Base-by-base conservation (phyloP, 345 rosid genomes). In the Populus pruinosa region DNA sequence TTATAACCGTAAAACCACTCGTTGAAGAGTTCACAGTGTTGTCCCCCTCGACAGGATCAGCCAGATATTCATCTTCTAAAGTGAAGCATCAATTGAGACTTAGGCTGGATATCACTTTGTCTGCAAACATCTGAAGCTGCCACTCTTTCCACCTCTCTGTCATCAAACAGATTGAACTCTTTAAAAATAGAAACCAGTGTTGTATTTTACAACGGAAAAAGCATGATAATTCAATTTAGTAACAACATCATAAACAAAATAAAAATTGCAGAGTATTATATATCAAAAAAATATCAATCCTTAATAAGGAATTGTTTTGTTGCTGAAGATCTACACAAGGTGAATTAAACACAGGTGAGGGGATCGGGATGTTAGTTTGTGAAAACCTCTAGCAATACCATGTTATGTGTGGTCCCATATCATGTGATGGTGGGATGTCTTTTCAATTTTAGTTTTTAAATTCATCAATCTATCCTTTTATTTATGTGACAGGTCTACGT, bases 331-430 rank as follows among this genome's bases (percentile, higher is more conserved):
- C 82, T 23, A 70, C 4, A 35, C 36, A 82, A n/a, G 86, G 88
- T 17, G 90, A 82, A 61, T 67, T 63, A 72, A 87, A 82, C 56
- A 87, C 78, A 8, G 78, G 76, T 1, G 66, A 61, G 5, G 83
- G 83, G 29, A 71, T 49, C 7, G 83, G 78, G 67, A 83, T 66
- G 72, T 67, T 77, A 13, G 72, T 62, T n/a, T 66, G 84, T 2
- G 29, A 67, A 36, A 76, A 79, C 74, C 83, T 76, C 27, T 65
- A 82, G 1, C 38, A 38, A 68, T 61, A 74, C 33, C 25, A 21
- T 7, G 62, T n/a, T n/a, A n/a, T n/a, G n/a, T n/a, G n/a, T n/a
- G n/a, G n/a, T n/a, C n/a, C n/a, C n/a, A n/a, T n/a, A n/a, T n/a
- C n/a, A n/a, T n/a, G n/a, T n/a, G n/a, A n/a, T n/a, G n/a, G n/a